Conservation (phyloP, 2,329 filamentous ascomycete genomes). For the Tetracladium maxilliforme region DNA sequence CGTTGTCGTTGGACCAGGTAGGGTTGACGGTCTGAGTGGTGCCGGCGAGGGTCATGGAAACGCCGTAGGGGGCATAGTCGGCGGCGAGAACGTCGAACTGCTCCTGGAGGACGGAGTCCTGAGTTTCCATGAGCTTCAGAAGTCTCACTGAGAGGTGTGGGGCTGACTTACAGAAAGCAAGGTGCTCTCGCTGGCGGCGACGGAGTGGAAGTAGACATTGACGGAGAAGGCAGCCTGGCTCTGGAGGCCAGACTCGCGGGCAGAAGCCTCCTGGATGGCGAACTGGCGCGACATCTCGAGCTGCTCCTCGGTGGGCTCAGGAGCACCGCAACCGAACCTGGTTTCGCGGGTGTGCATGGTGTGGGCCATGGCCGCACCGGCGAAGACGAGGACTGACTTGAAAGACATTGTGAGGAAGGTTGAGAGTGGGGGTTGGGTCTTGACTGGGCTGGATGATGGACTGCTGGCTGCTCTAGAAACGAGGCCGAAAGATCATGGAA, state of each 20-base stretch:
- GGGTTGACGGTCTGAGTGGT: slow-evolving; percentile 16
- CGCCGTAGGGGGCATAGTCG: slow-evolving; percentile 11
- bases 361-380: slow-evolving; percentile 6
- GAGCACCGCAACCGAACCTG: slow-evolving; percentile 5
- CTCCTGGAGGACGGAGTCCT: slow-evolving; percentile 8
- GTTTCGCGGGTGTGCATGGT: slow-evolving; percentile 4
- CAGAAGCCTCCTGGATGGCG: slow-evolving; percentile 3
- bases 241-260: slow-evolving; percentile 4
- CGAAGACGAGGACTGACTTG: slow-evolving; percentile 5
- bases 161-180: no score
- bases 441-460: no score
- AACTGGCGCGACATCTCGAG: slow-evolving; percentile 5
- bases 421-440: no score
- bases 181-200: slow-evolving; percentile 5
- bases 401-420: no score
- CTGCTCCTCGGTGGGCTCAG: slow-evolving; percentile 5
- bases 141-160: no score
- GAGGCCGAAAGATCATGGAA: no score
- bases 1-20: slow-evolving; percentile 14
- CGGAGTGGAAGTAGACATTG: slow-evolving; percentile 6
- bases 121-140: no score
- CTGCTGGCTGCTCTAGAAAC: no score
- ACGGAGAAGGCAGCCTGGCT: slow-evolving; percentile 4
- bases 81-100: slow-evolving; percentile 12
- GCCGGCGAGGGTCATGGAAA: slow-evolving; percentile 13